These are phyloP conservation scores for Claviceps fusiformis DNA, from an alignment of 2,329 filamentous ascomycete genomes.

Conservation along the genomic window DNA sequence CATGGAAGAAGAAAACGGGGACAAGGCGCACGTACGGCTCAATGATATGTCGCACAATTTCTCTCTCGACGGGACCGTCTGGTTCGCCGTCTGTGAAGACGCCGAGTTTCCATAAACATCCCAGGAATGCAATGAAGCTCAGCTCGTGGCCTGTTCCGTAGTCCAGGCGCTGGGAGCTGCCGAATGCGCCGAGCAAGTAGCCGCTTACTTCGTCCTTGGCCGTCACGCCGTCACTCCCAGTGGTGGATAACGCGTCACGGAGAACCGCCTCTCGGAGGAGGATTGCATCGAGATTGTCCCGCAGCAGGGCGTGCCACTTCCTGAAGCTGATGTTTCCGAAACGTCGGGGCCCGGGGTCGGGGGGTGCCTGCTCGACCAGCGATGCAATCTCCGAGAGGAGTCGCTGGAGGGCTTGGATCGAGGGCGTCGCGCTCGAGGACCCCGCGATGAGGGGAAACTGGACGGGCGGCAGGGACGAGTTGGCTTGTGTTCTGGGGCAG, in stretches of 20 bases:
- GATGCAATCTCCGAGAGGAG: constrained; percentile 51
- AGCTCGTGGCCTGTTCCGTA: constrained; percentile 95
- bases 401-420: constrained; percentile 49
- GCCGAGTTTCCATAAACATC: constrained; percentile 79
- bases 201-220: constrained; percentile 55
- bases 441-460: constrained; percentile 30
- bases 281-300: constrained; percentile 35
- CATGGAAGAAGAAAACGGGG: neutral
- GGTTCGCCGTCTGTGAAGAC: constrained; percentile 49
- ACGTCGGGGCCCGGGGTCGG: constrained; percentile 70
- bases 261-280: constrained; percentile 16
- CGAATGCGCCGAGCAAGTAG: constrained; percentile 78
- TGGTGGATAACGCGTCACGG: constrained; percentile 15
- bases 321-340: constrained; percentile 91
- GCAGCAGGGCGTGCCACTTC: constrained; percentile 63
- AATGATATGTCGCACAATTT: constrained; percentile 68
- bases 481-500: constrained; percentile 51
- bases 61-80: constrained; percentile 52
- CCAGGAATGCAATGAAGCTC: constrained; percentile 86
- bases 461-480: constrained; percentile 12
- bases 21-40: constrained; percentile 47
- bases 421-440: constrained; percentile 27
- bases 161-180: constrained; percentile 77
- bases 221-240: constrained; percentile 19
- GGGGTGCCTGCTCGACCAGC: constrained; percentile 66